phyloP scores from a whole-genome alignment of 2,329 filamentous ascomycete genomes.

The Fusarium tjaetaba region DNA sequence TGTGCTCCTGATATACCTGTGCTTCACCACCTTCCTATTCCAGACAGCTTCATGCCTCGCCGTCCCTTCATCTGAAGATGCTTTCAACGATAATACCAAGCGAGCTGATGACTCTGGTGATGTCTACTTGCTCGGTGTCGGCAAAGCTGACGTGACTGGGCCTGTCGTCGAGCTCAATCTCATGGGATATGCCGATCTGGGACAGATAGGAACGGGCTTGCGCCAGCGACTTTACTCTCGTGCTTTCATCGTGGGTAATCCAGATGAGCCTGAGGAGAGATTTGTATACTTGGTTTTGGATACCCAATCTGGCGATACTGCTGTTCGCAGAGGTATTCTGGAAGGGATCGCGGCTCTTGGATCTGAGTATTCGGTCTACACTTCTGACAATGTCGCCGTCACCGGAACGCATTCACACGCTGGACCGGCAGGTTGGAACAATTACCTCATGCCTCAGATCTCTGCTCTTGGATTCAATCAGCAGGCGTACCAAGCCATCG shows the following conservation, averaged over 20 bases:
- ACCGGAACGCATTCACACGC: neutral
- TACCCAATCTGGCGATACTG: neutral
- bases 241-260: neutral
- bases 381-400: neutral
- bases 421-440: slow-evolving; percentile 7
- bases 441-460: slow-evolving; percentile 13
- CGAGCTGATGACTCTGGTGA: neutral
- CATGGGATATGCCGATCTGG: slow-evolving; percentile 9
- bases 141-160: slow-evolving; percentile 4
- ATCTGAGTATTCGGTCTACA: neutral
- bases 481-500: neutral
- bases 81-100: rapidly evolving
- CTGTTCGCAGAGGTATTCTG: neutral
- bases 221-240: neutral
- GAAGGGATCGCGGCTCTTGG: neutral
- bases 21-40: neutral
- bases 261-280: neutral
- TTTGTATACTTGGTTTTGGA: slow-evolving; percentile 1
- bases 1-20: neutral
- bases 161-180: slow-evolving; percentile 16
- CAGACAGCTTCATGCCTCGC: neutral
- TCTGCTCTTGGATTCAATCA: neutral
- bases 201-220: neutral
- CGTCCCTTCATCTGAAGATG: neutral
- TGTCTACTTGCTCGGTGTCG: neutral